These are phyloP conservation scores for Cyberlindnera xylosilytica DNA, from an alignment of 805 yeast species.

Conservation along the genomic window DNA sequence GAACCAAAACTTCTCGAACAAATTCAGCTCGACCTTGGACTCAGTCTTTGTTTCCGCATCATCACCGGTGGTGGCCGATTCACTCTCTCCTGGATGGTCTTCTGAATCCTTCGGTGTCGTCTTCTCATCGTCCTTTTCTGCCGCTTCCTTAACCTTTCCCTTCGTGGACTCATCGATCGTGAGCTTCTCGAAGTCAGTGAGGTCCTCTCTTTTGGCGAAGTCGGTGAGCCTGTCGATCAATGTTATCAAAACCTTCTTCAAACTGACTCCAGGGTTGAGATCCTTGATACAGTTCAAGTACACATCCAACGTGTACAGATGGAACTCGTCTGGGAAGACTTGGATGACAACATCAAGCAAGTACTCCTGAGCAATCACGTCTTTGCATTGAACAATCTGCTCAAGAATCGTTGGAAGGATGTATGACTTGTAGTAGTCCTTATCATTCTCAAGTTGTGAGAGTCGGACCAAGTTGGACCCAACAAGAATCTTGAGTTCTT, in stretches of 20 bases:
- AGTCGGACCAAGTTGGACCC: conserved; percentile 90
- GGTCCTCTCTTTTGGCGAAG: conserved; percentile 42
- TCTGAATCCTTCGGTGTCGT: too few relatives aligned
- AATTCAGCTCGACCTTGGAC: conserved; percentile 20
- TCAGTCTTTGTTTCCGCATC: background rate
- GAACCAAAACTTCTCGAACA: conserved; percentile 65
- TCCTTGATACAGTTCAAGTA: conserved; percentile 64
- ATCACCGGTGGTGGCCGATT: too few relatives aligned
- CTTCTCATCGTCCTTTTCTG: conserved; percentile 2
- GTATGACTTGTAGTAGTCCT: conserved; percentile 39
- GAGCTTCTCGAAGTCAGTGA: conserved; percentile 21
- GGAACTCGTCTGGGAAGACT: conserved; percentile 92
- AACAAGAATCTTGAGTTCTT: conserved; percentile 85
- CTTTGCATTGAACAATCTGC: conserved; percentile 90
- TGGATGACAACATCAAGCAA: conserved; percentile 87
- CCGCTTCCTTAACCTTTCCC: conserved; percentile 16
- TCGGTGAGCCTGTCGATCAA: conserved; percentile 69
- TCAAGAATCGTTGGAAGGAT: conserved; percentile 81
- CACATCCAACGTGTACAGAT: conserved; percentile 65
- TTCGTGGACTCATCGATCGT: conserved; percentile 19
- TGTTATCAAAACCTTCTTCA: conserved; percentile 62
- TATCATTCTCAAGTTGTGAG: conserved; percentile 77
- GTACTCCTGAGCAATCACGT: conserved; percentile 89
- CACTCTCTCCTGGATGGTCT: too few relatives aligned
- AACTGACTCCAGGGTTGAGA: conserved; percentile 67